Evolutionary conservation across 2,329 filamentous ascomycete genomes (phyloP).

Genomic region (Diplodia sapinea): DNA sequence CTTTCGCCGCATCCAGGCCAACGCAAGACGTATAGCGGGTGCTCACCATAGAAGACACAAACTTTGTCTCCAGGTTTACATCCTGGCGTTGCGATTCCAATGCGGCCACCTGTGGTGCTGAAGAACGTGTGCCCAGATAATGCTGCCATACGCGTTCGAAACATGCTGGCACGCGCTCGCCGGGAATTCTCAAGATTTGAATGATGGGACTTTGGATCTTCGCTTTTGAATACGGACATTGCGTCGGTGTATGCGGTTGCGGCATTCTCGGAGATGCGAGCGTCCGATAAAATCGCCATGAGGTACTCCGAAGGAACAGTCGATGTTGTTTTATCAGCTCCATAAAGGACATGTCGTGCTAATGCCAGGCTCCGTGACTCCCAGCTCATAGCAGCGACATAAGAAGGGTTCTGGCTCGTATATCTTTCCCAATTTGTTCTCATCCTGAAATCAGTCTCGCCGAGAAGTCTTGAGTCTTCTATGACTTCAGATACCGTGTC

Average conservation of each 20-base stretch:
- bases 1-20: background rate
- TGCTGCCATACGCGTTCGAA: background rate
- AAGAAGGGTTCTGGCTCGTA: background rate
- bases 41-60: background rate
- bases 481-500: background rate
- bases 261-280: background rate
- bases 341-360: background rate
- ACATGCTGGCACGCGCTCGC: fast-evolving
- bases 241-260: background rate
- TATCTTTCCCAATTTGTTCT: fast-evolving
- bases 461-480: background rate
- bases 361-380: background rate
- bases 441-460: background rate
- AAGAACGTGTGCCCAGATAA: background rate
- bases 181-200: background rate
- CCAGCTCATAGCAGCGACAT: background rate
- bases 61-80: background rate
- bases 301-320: background rate
- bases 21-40: background rate
- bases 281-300: background rate
- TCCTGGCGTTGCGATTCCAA: background rate
- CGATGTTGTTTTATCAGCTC: background rate
- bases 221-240: background rate
- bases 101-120: background rate
- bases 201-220: fast-evolving